These are phyloP conservation scores for Schizophyllum commune DNA, from an alignment of 1,284 basidiomycete species.

Conservation along the genomic window DNA sequence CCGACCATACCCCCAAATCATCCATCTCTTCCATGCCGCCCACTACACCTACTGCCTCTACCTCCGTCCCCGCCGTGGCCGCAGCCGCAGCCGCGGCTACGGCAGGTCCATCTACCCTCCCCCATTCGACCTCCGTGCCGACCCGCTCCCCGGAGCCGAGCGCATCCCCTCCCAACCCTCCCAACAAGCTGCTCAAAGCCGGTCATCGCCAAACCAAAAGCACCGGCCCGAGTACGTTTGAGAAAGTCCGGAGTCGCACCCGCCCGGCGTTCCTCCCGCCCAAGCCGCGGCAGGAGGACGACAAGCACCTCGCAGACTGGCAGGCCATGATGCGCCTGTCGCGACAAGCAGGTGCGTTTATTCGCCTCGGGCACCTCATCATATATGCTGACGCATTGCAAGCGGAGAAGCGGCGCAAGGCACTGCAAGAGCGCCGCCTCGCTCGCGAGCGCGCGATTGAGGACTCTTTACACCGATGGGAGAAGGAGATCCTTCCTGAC, in stretches of 20 bases:
- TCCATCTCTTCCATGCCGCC: slow-evolving; percentile 9
- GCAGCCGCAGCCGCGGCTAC: slow-evolving; percentile 6
- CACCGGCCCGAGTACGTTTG: slow-evolving; percentile 56
- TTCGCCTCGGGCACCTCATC: background rate
- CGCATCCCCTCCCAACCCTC: slow-evolving; percentile 3
- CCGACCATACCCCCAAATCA: slow-evolving; percentile 9
- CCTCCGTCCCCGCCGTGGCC: slow-evolving; percentile 11
- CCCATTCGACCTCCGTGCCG: slow-evolving; percentile 15
- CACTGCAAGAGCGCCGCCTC: slow-evolving; percentile 54
- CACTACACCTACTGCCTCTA: slow-evolving; percentile 5
- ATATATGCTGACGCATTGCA: slow-evolving; percentile 1
- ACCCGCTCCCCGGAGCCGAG: slow-evolving; percentile 8
- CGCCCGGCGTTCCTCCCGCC: slow-evolving; percentile 81
- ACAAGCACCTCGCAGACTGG: slow-evolving; percentile 84
- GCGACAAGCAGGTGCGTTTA: slow-evolving; percentile 54
- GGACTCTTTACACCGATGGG: slow-evolving; percentile 67
- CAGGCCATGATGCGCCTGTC: slow-evolving; percentile 86
- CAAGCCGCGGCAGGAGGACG: slow-evolving; percentile 74
- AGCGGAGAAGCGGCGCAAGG: slow-evolving; percentile 66
- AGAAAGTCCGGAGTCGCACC: slow-evolving; percentile 72
- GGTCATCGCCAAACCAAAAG: slow-evolving; percentile 43
- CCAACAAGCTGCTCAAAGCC: slow-evolving; percentile 19
- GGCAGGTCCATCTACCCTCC: slow-evolving; percentile 16
- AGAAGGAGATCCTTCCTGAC: slow-evolving; percentile 74
- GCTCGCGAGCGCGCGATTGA: slow-evolving; percentile 39